These are phyloP conservation scores for Juncus effusus DNA, from an alignment of 176 grass and related monocot genomes.

Conservation along the genomic window DNA sequence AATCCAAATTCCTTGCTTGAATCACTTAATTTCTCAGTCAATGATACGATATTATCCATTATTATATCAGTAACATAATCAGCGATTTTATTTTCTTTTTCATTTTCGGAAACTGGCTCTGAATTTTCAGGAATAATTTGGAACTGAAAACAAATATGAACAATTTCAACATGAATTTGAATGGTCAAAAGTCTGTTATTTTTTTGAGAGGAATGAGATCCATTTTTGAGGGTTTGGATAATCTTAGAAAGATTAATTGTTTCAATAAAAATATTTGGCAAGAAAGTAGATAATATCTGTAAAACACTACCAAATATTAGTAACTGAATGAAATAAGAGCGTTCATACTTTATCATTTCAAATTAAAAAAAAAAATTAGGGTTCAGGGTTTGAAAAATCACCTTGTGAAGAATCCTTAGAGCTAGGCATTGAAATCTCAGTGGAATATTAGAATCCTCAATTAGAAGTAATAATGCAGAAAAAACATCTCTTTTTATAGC, in stretches of 20 bases:
- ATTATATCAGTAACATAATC: constrained; percentile 38
- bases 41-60: constrained; percentile 37
- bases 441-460: constrained; percentile 36
- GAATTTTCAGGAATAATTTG: constrained; percentile 17
- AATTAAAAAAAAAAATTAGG: background rate
- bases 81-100: constrained; percentile 34
- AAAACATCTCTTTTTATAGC: constrained; percentile 37
- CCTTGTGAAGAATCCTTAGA: constrained; percentile 64
- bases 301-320: constrained; percentile 31
- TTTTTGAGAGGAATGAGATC: constrained; percentile 41
- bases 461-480: constrained; percentile 34
- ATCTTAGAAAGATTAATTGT: constrained; percentile 43
- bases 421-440: constrained; percentile 41
- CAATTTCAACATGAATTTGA: constrained; percentile 48
- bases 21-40: constrained; percentile 35
- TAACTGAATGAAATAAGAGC: constrained; percentile 21
- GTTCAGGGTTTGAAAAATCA: constrained; percentile 21
- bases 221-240: constrained; percentile 35
- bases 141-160: constrained; percentile 33
- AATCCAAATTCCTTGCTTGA: constrained; percentile 13
- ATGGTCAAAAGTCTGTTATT: constrained; percentile 40
- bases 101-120: constrained; percentile 11
- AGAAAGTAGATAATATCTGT: constrained; percentile 45
- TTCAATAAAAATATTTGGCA: constrained; percentile 24
- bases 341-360: background rate